Percentiles rank a stretch among this genome's conserved stretches.
These are phyloP conservation scores for Jimgerdemannia lactiflua DNA, from an alignment of 192 early-diverging fungal genomes.

Conservation along the genomic window DNA sequence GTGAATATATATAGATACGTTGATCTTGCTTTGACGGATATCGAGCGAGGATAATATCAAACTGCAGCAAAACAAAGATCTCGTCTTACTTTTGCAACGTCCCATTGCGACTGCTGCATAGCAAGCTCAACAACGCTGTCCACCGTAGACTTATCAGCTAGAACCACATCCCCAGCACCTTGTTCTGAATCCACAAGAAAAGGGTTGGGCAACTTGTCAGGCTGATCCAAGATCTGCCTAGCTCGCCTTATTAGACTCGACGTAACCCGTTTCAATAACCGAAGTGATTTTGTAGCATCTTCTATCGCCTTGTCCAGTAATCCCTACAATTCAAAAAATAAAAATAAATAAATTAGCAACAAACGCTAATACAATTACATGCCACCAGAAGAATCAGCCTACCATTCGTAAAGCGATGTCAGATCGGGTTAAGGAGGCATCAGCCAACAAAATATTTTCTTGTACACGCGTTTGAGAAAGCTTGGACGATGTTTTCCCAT, in stretches of 20 bases:
- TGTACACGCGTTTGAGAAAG: slow-evolving; percentile 14
- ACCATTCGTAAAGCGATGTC: slow-evolving; percentile 13
- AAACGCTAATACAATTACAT: not conserved
- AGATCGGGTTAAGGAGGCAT: slow-evolving; percentile 42
- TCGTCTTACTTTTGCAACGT: slow-evolving; percentile 24
- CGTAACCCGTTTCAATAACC: slow-evolving; percentile 31
- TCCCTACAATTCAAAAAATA: slow-evolving; percentile 14
- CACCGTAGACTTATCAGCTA: slow-evolving; percentile 1
- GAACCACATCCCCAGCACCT: slow-evolving; percentile 1
- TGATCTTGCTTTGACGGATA: not conserved
- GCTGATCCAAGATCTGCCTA: not conserved
- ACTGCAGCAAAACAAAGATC: not conserved
- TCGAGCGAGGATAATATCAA: not conserved
- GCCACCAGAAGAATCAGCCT: not conserved
- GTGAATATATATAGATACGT: not conserved
- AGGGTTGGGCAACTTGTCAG: slow-evolving; percentile 10
- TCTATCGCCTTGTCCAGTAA: slow-evolving; percentile 39
- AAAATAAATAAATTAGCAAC: too few species aligned
- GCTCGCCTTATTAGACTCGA: slow-evolving; percentile 20
- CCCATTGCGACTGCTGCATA: slow-evolving; percentile 29
- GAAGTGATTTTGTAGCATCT: slow-evolving; percentile 25
- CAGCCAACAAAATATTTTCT: slow-evolving; percentile 23
- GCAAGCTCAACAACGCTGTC: slow-evolving; percentile 15
- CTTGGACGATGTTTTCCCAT: not conserved
- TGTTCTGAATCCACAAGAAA: slow-evolving; percentile 10